phyloP scores from a whole-genome alignment of 345 rosid species.

The Euphorbia peplus region DNA sequence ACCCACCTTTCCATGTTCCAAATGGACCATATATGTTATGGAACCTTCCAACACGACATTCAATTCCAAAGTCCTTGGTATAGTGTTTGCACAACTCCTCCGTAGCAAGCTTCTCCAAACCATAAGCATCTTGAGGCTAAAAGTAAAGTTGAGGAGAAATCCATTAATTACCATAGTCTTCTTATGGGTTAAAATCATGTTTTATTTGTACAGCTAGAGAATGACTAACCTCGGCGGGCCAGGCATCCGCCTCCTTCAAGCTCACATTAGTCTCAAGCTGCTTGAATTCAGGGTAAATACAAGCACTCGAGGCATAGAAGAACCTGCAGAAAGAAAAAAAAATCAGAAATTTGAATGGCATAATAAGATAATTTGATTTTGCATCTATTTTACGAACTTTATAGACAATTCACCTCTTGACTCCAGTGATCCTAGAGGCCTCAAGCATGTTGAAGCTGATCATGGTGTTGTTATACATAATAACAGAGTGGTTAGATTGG shows the following conservation, averaged over 20 bases:
- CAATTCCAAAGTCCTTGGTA: slow-evolving; percentile 89
- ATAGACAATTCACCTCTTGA: slow-evolving; percentile 59
- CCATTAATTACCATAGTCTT: slow-evolving; percentile 4
- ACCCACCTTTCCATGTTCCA: slow-evolving; percentile 97
- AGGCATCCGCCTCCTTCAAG: slow-evolving; percentile 97
- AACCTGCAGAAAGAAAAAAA: slow-evolving; percentile 48
- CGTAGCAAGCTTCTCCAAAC: slow-evolving; percentile 96
- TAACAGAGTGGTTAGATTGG: slow-evolving; percentile 96
- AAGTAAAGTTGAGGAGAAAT: not conserved
- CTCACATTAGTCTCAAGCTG: slow-evolving; percentile 97
- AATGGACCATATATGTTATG: slow-evolving; percentile 99
- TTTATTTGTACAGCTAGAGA: not conserved
- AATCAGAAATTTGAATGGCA: slow-evolving; percentile 4
- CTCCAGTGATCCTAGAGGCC: slow-evolving; percentile 85
- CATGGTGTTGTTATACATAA: slow-evolving; percentile 98
- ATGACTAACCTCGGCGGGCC: slow-evolving; percentile 97
- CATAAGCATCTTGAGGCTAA: slow-evolving; percentile 99
- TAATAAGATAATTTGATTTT: not conserved
- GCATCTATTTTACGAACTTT: not conserved
- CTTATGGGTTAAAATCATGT: not conserved
- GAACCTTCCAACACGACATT: slow-evolving; percentile 93
- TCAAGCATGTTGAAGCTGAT: slow-evolving; percentile 98
- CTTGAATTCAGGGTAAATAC: slow-evolving; percentile 97
- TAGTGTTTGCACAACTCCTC: slow-evolving; percentile 98
- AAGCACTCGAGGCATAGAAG: slow-evolving; percentile 99